A percentile compares a stretch with the other conserved stretches of the same genome.
Conservation (phyloP, 2,329 filamentous ascomycete species). For the Lasiodiplodia theobromae region DNA sequence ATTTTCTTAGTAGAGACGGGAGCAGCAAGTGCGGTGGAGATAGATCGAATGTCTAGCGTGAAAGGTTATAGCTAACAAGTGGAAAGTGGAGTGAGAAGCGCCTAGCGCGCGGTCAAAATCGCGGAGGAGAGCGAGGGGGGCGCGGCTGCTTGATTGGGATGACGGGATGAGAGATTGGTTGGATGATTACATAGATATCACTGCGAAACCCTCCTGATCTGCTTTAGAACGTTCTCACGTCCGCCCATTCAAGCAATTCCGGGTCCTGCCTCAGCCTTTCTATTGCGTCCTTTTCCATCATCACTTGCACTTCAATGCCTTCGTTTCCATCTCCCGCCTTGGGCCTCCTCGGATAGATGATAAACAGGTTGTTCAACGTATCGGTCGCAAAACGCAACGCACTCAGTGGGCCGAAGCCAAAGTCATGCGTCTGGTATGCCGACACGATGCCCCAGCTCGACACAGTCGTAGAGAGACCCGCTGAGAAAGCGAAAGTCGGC, state of each 20-base stretch:
- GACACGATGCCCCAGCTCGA: constrained; percentile 39
- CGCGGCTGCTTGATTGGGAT: no score
- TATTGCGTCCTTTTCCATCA: constrained; percentile 30
- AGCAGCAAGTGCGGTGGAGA: no score
- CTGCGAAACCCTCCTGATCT: no score
- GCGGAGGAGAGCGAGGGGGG: no score
- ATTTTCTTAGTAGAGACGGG: no score
- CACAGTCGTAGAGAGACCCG: constrained; percentile 37
- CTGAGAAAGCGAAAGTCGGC: constrained; percentile 34
- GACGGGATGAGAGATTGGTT: no score
- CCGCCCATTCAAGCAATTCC: constrained; percentile 34
- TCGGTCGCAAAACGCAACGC: constrained; percentile 33
- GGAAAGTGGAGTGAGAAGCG: no score
- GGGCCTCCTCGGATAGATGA: constrained; percentile 33
- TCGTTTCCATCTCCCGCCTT: constrained; percentile 32
- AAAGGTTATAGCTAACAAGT: no score
- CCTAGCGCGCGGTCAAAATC: no score
- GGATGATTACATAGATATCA: no score
- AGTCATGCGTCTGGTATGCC: constrained; percentile 39
- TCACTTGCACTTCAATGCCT: constrained; percentile 35
- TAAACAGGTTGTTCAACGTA: constrained; percentile 33
- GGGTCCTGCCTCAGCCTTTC: constrained; percentile 33
- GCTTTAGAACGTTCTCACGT: no score
- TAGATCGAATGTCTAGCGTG: no score
- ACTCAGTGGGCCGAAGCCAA: constrained; percentile 39